Conservation (phyloP, 192 early-diverging fungal genomes). For the Chytriomyces sp. region DNA sequence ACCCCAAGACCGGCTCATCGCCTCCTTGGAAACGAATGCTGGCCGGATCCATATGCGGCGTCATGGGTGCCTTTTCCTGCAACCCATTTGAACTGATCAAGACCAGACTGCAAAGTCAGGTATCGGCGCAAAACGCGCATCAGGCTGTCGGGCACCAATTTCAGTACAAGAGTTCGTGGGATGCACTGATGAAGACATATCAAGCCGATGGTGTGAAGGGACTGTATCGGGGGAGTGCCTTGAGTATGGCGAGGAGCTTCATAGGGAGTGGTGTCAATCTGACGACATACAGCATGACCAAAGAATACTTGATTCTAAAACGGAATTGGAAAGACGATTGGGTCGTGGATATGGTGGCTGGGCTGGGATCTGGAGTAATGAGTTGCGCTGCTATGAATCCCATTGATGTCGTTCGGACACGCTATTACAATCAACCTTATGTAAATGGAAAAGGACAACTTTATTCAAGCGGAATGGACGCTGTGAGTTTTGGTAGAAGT, state of each 20-base stretch:
- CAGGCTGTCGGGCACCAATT: constrained; percentile 71
- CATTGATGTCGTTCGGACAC: constrained; percentile 64
- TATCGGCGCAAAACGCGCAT: constrained; percentile 42
- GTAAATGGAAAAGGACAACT: constrained; percentile 60
- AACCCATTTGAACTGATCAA: constrained; percentile 80
- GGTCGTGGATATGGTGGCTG: constrained; percentile 68
- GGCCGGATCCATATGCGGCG: constrained; percentile 71
- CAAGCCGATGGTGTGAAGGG: constrained; percentile 58
- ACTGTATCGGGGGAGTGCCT: constrained; percentile 69
- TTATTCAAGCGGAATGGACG: constrained; percentile 54
- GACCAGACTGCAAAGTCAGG: constrained; percentile 64
- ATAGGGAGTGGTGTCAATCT: constrained; percentile 70
- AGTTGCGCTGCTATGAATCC: constrained; percentile 55
- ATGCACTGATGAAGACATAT: constrained; percentile 58
- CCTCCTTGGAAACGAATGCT: constrained; percentile 79
- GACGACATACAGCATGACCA: constrained; percentile 67
- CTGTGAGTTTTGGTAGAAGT: constrained; percentile 21
- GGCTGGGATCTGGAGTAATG: constrained; percentile 61
- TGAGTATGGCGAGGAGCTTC: constrained; percentile 67
- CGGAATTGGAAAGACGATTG: constrained; percentile 63
- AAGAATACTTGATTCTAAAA: constrained; percentile 63
- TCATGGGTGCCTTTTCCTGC: constrained; percentile 72
- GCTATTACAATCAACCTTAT: constrained; percentile 74
- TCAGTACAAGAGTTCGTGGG: constrained; percentile 58
- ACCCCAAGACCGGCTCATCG: constrained; percentile 50